Base-by-base conservation (phyloP, 257 asterid genomes). In the Rauvolfia tetraphylla region DNA sequence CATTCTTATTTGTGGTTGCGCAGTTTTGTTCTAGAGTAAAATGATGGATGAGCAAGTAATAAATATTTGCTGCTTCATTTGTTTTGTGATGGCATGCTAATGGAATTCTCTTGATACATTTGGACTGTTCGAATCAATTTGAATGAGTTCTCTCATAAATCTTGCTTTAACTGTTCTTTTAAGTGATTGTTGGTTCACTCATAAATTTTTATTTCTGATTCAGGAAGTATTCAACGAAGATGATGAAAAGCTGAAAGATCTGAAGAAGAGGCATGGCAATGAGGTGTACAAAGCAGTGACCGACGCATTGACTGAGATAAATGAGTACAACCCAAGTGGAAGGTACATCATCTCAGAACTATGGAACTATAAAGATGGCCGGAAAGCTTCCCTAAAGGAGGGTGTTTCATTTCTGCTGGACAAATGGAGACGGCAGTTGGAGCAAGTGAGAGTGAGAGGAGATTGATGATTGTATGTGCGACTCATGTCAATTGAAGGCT, bases 311-410 rank as follows among this genome's bases (percentile, higher is more conserved):
- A 76, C 68, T 0, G 97, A 94, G 90, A 83, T 92, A 73, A 87
- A 92, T 23, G 98, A 92, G 73, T 87, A 89, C 83, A 95, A 95
- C 78, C 95, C 98, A 0, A 92, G 99, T 80, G 99, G 98, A 53
- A 75, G 87, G 69, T 95, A 90, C 59, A n/a, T 89, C 63, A 83
- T 74, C 56, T 83, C 98, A 0, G 99, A 92, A 82, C 83, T 95
- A 29, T 92, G 99, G 99, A 92, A 90, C 87, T 88, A 91, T 67
- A 23, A 75, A 0, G 93, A 87, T n/a, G 89, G 88, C 15, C 79
- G 91, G 85, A 86, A 83, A 83, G 99, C 97, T 68, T 71, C 77
- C 25, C 81, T 95, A 44, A 79, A 81, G 86, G 99, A 95, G 87
- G 99, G 97, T 68, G 94, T 84, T 70, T 68, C 72, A 4, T 77